A percentile compares a stretch with the other conserved stretches of the same genome.
phyloP scores from a whole-genome alignment of 2,329 filamentous ascomycete genomes.

The Camptophora hylomeconis region DNA sequence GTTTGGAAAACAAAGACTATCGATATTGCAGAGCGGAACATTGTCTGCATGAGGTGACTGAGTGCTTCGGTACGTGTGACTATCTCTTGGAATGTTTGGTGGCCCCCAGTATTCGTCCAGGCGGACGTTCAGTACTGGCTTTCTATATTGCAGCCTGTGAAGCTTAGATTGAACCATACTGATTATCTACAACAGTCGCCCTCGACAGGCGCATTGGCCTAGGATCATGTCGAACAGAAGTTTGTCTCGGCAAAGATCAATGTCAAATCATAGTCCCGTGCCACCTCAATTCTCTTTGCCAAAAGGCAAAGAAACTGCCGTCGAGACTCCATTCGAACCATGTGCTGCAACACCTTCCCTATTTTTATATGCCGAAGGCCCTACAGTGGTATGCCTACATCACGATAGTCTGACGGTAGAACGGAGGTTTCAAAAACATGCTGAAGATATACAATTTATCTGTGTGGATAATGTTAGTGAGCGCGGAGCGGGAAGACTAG shows the following conservation, averaged over 20 bases:
- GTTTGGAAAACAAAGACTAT: no score
- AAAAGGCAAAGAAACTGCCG: constrained; percentile 8
- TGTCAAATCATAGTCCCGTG: constrained; percentile 12
- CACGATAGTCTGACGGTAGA: constrained; percentile 89
- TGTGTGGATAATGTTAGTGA: constrained; percentile 88
- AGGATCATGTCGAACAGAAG: constrained; percentile 6
- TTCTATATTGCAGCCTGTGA: no score
- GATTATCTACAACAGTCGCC: no score
- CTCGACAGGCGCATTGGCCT: constrained; percentile 3
- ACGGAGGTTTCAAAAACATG: constrained; percentile 69
- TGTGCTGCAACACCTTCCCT: constrained; percentile 83
- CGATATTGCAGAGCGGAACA: no score
- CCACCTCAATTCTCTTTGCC: constrained; percentile 6
- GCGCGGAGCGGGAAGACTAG: constrained; percentile 65
- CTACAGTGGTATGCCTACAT: constrained; percentile 71
- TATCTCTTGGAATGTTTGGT: no score
- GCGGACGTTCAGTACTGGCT: no score
- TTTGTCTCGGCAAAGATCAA: constrained; percentile 14
- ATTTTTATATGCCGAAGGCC: constrained; percentile 77
- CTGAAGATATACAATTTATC: constrained; percentile 70
- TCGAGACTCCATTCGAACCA: constrained; percentile 56
- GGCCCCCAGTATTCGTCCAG: no score
- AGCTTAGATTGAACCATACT: no score
- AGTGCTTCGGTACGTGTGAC: no score
- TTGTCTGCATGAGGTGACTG: no score